A percentile compares a stretch with the other conserved stretches of the same genome.
Evolutionary conservation across 495 filamentous ascomycete genomes (phyloP).

Genomic region (Rusavskia elegans): DNA sequence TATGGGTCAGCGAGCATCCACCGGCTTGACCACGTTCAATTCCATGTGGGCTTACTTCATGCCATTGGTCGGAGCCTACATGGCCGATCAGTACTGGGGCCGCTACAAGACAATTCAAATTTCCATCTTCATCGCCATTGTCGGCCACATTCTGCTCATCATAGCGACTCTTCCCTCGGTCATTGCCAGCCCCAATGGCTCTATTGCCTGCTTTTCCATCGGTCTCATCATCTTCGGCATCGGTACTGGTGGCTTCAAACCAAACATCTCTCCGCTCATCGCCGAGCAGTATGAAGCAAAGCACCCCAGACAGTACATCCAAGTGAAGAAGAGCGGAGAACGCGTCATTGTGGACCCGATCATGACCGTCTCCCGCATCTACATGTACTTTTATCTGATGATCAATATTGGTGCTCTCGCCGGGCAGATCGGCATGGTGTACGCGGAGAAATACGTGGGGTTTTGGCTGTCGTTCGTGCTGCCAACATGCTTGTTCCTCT

Average conservation of each 20-base stretch:
- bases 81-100: conserved; percentile 58
- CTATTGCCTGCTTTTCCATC: conserved; percentile 20
- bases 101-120: conserved; percentile 53
- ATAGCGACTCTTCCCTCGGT: conserved; percentile 30
- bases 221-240: background rate
- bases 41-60: conserved; percentile 60
- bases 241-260: conserved; percentile 60
- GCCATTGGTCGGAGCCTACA: conserved; percentile 50
- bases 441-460: conserved; percentile 49
- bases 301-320: conserved; percentile 30
- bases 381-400: conserved; percentile 56
- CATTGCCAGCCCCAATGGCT: conserved; percentile 28
- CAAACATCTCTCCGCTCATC: conserved; percentile 40
- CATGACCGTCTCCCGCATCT: conserved; percentile 58
- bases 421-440: conserved; percentile 40
- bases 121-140: conserved; percentile 33
- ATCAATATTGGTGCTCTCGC: conserved; percentile 65
- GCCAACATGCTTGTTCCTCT: conserved; percentile 38
- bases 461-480: conserved; percentile 61
- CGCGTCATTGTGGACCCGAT: conserved; percentile 60
- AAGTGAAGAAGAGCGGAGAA: conserved; percentile 44
- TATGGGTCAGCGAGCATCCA: conserved; percentile 53
- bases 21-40: conserved; percentile 52
- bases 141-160: conserved; percentile 33
- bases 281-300: conserved; percentile 55